phyloP scores from a whole-genome alignment of 495 filamentous ascomycete species.

The Podospora comata region DNA sequence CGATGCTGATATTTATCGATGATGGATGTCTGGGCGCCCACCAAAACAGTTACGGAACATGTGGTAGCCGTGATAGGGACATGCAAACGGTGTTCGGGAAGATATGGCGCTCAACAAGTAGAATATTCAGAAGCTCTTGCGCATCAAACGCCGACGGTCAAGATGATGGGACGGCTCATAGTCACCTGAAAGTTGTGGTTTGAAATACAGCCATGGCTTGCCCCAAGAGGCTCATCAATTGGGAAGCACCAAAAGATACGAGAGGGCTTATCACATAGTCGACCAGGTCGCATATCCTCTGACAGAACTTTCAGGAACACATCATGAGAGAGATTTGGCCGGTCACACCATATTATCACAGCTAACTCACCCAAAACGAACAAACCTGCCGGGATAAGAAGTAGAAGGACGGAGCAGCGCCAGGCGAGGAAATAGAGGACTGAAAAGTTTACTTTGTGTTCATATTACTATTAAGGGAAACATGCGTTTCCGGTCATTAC shows the following conservation, averaged over 20 bases:
- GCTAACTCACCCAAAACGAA: no score
- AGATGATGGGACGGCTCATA: neutral
- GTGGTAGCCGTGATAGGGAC: neutral
- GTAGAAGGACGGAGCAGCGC: neutral
- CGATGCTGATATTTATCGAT: constrained; percentile 13
- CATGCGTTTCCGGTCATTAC: neutral
- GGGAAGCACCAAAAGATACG: neutral
- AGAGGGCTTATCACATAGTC: neutral
- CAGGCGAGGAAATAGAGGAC: neutral
- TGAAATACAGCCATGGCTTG: neutral
- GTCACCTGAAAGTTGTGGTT: neutral
- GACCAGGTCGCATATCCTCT: neutral
- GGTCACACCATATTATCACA: no score
- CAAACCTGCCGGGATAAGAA: neutral
- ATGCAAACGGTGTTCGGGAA: neutral
- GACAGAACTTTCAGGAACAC: neutral
- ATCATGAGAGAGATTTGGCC: neutral
- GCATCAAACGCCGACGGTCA: neutral
- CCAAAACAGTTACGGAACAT: neutral
- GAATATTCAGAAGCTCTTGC: neutral
- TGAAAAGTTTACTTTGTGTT: neutral
- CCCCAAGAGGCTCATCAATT: neutral
- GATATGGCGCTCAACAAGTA: neutral
- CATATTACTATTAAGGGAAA: neutral
- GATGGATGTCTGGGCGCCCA: neutral